Percentiles rank a stretch among this genome's conserved stretches.
phyloP scores from a whole-genome alignment of 2,329 filamentous ascomycete species.

The Hymenotorrendiella dingleyae region DNA sequence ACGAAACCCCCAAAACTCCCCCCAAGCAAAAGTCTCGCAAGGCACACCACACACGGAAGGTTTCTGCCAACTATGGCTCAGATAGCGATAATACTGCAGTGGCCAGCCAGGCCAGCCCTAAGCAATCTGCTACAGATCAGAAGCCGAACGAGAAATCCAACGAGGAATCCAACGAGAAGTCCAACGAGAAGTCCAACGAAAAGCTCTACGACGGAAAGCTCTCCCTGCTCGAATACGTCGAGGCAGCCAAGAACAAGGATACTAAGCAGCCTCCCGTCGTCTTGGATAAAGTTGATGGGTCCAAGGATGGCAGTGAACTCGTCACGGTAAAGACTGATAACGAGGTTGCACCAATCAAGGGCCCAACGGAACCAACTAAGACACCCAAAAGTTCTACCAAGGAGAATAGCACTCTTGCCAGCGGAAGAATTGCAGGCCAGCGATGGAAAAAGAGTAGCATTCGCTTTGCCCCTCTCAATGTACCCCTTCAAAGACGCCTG shows the following conservation, averaged over 20 bases:
- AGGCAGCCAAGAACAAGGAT: too few relatives aligned
- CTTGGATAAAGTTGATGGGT: constrained; percentile 22
- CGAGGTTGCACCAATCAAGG: constrained; percentile 13
- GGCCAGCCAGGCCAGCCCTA: too few relatives aligned
- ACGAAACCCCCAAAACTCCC: constrained; percentile 24
- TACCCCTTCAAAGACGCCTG: constrained; percentile 64
- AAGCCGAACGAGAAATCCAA: constrained; percentile 16
- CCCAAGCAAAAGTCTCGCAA: constrained; percentile 23
- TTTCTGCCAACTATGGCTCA: too few relatives aligned
- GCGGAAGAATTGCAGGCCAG: constrained; percentile 29
- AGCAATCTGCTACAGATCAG: constrained; percentile 18
- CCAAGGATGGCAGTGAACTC: constrained; percentile 21
- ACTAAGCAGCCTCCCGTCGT: constrained; percentile 10
- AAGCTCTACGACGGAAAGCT: too few relatives aligned
- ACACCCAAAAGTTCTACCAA: constrained; percentile 13
- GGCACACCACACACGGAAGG: too few relatives aligned
- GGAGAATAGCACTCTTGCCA: constrained; percentile 22
- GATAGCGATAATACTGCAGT: too few relatives aligned
- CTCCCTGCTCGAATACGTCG: too few relatives aligned
- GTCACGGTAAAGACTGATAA: constrained; percentile 23
- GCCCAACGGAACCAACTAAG: constrained; percentile 7
- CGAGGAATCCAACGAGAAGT: not conserved
- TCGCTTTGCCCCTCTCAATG: constrained; percentile 75
- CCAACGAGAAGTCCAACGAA: not conserved
- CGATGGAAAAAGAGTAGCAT: constrained; percentile 45